Conservation (phyloP, 2,329 filamentous ascomycete genomes). For the Apiospora marii region DNA sequence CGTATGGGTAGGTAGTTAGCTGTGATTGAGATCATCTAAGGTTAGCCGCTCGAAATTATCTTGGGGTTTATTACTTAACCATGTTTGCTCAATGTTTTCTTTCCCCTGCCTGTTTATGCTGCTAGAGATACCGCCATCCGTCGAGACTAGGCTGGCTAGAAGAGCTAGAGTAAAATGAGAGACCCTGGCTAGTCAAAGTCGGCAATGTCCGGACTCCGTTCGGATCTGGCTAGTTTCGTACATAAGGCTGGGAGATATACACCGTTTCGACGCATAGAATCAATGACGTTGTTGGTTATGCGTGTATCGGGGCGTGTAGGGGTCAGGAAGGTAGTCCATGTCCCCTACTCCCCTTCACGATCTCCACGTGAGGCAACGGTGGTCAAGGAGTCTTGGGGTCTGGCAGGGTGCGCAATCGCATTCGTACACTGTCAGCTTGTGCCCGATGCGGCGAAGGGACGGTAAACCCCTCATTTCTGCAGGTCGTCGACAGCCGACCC, state of each 20-base stretch:
- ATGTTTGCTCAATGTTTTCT: background rate
- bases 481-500: background rate
- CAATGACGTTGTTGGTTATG: background rate
- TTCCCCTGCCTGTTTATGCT: background rate
- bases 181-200: background rate
- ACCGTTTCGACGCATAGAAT: background rate
- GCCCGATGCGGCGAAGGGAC: conserved; percentile 16
- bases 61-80: background rate
- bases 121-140: background rate
- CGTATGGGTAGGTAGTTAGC: background rate
- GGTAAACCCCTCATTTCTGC: conserved; percentile 7
- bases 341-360: background rate
- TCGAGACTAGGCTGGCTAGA: background rate
- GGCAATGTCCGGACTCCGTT: background rate
- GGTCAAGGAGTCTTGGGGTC: background rate
- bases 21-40: background rate
- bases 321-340: background rate
- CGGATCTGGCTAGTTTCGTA: background rate
- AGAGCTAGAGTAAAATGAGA: background rate
- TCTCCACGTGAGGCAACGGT: conserved; percentile 2
- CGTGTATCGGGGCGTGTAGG: background rate
- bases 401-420: conserved; percentile 6
- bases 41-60: background rate
- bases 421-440: background rate
- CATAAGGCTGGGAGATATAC: background rate